phyloP scores from a whole-genome alignment of 176 grass and related monocot species.

The sorghum (Sorghum bicolor) region DNA sequence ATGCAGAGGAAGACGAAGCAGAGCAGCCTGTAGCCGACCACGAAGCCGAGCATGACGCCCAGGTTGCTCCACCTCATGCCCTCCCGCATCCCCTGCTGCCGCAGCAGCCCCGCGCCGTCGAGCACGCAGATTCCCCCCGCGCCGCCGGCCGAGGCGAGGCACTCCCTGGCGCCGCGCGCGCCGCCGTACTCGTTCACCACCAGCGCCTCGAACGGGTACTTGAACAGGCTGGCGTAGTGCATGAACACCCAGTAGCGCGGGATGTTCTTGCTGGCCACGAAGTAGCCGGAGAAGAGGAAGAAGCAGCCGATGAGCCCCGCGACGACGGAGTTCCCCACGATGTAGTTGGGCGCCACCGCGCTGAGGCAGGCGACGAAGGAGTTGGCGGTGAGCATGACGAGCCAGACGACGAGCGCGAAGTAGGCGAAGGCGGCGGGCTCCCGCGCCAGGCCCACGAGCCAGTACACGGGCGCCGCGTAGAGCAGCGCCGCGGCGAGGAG shows the following conservation, averaged over 20 bases:
- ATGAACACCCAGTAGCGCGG: conserved; percentile 93
- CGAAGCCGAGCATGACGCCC: conserved; percentile 73
- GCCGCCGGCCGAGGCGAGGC: conserved; percentile 42
- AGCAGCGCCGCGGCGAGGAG: conserved; percentile 61
- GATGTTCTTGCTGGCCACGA: conserved; percentile 68
- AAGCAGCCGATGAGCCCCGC: conserved; percentile 77
- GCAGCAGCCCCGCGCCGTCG: conserved; percentile 58
- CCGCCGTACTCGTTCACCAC: conserved; percentile 86
- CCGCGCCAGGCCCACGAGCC: conserved; percentile 63
- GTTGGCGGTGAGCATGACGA: conserved; percentile 88
- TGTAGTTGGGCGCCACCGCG: conserved; percentile 82
- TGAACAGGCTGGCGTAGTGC: conserved; percentile 95
- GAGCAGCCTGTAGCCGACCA: conserved; percentile 76
- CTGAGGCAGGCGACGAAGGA: conserved; percentile 78
- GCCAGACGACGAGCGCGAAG: conserved; percentile 85
- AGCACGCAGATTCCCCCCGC: conserved; percentile 42
- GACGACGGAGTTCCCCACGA: conserved; percentile 84
- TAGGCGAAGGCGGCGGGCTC: conserved; percentile 63
- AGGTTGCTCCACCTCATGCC: conserved; percentile 75
- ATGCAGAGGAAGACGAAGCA: conserved; percentile 78
- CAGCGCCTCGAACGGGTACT: conserved; percentile 93
- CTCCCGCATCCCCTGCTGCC: conserved; percentile 74
- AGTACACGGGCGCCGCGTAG: conserved; percentile 77
- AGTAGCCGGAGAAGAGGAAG: conserved; percentile 99
- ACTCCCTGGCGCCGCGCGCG: conserved; percentile 50